Evolutionary conservation across 345 rosid species (phyloP).

Genomic region (Salix dunnii): DNA sequence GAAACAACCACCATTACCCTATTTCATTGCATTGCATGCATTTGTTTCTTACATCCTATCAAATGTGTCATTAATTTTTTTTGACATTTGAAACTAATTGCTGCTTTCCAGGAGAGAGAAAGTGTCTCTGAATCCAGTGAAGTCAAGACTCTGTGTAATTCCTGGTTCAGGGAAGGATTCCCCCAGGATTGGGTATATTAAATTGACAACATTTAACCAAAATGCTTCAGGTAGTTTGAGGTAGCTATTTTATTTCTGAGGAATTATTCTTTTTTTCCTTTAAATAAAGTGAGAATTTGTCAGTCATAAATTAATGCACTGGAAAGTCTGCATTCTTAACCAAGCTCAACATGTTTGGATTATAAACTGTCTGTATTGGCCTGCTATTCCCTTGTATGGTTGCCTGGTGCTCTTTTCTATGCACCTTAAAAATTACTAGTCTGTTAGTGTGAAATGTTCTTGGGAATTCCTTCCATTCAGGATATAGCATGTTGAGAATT

Average conservation of each 20-base stretch:
- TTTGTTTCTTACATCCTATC: not conserved
- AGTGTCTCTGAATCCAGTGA: conserved; percentile 83
- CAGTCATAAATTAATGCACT: not conserved
- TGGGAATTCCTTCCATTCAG: not conserved
- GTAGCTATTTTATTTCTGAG: conserved; percentile 2
- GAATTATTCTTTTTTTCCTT: not conserved
- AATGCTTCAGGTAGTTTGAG: conserved; percentile 71
- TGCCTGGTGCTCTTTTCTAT: not conserved
- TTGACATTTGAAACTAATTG: conserved; percentile 6
- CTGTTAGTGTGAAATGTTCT: not conserved
- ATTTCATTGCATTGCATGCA: no score
- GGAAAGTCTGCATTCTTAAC: not conserved
- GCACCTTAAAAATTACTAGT: not conserved
- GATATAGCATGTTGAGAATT: conserved; percentile 6
- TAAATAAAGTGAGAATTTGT: not conserved
- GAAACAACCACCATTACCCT: no score
- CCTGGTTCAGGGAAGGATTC: conserved; percentile 67
- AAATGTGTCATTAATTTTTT: conserved; percentile 1
- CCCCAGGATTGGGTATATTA: conserved; percentile 82
- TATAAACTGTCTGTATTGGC: not conserved
- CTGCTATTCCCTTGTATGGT: no score
- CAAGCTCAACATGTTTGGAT: not conserved
- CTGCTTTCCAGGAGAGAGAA: conserved; percentile 62
- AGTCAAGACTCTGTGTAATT: conserved; percentile 72
- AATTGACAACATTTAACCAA: conserved; percentile 76